These are phyloP conservation scores for Ramaria rubella DNA, from an alignment of 768 basidiomycete genomes.

Conservation along the genomic window DNA sequence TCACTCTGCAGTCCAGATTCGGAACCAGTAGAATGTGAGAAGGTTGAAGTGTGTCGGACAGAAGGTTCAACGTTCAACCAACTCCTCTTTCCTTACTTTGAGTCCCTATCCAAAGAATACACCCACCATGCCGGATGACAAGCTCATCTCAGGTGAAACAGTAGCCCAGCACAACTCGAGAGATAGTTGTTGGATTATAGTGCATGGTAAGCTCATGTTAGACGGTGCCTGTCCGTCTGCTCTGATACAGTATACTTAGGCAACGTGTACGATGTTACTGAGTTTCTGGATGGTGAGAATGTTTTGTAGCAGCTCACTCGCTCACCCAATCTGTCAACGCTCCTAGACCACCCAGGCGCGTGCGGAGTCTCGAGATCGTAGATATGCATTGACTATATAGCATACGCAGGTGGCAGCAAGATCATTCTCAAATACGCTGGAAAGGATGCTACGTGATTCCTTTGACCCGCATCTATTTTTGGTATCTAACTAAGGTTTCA, in stretches of 20 bases:
- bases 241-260: constrained; percentile 32
- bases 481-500: constrained; percentile 22
- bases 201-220: constrained; percentile 60
- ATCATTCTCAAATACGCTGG: constrained; percentile 88
- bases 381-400: not conserved
- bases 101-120: not conserved
- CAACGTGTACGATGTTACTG: constrained; percentile 73
- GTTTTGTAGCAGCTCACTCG: not conserved
- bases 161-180: constrained; percentile 51
- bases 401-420: constrained; percentile 57
- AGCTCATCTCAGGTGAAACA: constrained; percentile 38
- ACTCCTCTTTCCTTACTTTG: not conserved
- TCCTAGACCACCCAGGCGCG: constrained; percentile 56
- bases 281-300: constrained; percentile 59
- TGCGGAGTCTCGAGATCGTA: not conserved
- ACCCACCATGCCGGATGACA: constrained; percentile 1
- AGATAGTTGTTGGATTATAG: constrained; percentile 77
- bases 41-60: too few species aligned
- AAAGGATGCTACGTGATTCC: constrained; percentile 74
- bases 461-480: not conserved
- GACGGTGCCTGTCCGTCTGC: not conserved
- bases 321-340: too few species aligned
- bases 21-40: too few species aligned
- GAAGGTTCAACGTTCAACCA: too few species aligned
- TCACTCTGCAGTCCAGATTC: too few species aligned